Percentiles rank a stretch among this genome's conserved stretches.
phyloP scores from a whole-genome alignment of 2,329 filamentous ascomycete genomes.

The Aspergillus udagawae region DNA sequence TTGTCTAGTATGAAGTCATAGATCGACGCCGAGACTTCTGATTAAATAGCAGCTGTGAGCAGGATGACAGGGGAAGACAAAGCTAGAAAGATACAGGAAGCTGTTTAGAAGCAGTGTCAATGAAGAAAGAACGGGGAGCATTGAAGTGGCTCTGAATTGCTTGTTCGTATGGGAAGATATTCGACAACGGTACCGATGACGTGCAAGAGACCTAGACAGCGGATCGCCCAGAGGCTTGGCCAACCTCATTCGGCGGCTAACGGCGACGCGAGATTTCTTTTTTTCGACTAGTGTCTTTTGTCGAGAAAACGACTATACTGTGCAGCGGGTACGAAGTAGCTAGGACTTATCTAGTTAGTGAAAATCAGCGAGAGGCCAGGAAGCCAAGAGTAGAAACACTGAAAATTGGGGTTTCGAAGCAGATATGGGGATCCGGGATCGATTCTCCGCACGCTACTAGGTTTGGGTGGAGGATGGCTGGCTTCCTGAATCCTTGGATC shows the following conservation, averaged over 20 bases:
- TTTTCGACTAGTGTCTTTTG: not conserved
- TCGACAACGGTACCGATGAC: slow-evolving; percentile 6
- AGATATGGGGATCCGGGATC: too few relatives aligned
- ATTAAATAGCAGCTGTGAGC: not conserved
- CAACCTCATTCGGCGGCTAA: slow-evolving; percentile 1
- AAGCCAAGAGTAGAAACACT: not conserved
- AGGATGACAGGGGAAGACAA: not conserved
- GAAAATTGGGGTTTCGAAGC: too few relatives aligned
- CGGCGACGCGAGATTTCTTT: not conserved
- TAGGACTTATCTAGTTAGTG: not conserved
- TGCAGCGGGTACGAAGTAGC: not conserved
- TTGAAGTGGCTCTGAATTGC: not conserved
- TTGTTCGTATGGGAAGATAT: not conserved
- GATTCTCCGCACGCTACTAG: not conserved
- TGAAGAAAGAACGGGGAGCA: not conserved
- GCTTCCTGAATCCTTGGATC: not conserved
- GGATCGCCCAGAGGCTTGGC: slow-evolving; percentile 6
- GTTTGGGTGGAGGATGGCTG: not conserved
- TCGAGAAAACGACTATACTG: too few relatives aligned
- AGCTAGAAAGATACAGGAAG: not conserved
- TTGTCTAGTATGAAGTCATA: not conserved
- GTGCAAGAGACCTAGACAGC: slow-evolving; percentile 7
- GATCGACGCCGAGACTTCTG: not conserved
- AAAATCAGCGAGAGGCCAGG: not conserved
- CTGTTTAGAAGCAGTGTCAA: not conserved